Percentiles rank a stretch among this genome's conserved stretches.
Conservation (phyloP, 345 rosid species). For the Linum usitatissimum region DNA sequence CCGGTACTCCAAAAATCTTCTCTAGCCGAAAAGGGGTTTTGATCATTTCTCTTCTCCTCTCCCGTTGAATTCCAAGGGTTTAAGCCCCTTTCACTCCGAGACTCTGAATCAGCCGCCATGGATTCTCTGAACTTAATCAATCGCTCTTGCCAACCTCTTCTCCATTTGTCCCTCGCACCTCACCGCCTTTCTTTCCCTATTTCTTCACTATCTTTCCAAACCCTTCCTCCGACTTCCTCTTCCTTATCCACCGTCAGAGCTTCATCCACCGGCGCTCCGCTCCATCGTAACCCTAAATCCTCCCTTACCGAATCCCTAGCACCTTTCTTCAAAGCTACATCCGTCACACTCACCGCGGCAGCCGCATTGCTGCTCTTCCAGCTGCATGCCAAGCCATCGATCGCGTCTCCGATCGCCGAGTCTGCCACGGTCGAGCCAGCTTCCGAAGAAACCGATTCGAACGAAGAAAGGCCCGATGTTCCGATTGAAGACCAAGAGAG, state of each 20-base stretch:
- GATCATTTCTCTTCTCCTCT: background rate
- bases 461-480: background rate
- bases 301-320: constrained; percentile 20
- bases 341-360: constrained; percentile 45
- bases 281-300: constrained; percentile 14
- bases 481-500: constrained; percentile 42
- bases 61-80: background rate
- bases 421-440: constrained; percentile 28
- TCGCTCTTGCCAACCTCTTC: constrained; percentile 33
- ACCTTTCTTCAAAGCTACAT: constrained; percentile 37
- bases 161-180: constrained; percentile 34
- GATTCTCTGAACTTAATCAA: constrained; percentile 41
- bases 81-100: background rate
- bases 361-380: constrained; percentile 48
- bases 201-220: constrained; percentile 28
- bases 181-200: constrained; percentile 26
- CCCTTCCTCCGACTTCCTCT: constrained; percentile 14
- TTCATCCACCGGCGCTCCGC: constrained; percentile 15
- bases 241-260: constrained; percentile 34
- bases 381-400: constrained; percentile 38
- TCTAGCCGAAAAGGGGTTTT: background rate
- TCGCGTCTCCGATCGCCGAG: constrained; percentile 39
- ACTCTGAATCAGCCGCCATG: constrained; percentile 23
- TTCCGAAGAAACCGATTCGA: constrained; percentile 8
- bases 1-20: too few species aligned